Conservation (phyloP, 2,329 filamentous ascomycete genomes). For the Metarhizium sp. region DNA sequence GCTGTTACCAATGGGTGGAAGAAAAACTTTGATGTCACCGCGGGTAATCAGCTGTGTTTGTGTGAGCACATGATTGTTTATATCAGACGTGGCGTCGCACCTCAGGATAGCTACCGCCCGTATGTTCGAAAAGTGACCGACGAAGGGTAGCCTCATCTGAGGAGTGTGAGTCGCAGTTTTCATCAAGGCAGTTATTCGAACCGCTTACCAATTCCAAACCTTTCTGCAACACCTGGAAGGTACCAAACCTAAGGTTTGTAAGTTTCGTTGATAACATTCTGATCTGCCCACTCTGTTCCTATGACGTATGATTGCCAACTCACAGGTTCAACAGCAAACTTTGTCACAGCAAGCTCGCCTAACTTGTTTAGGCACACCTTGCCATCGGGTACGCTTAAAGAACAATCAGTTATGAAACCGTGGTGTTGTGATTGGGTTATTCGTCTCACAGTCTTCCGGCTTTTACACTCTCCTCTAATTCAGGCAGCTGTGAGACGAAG, state of each 20-base stretch:
- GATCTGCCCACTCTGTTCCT: neutral
- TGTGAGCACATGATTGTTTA: neutral
- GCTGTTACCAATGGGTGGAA: slow-evolving; percentile 72
- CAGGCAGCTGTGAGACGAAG: slow-evolving; percentile 51
- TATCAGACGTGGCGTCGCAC: slow-evolving; percentile 19
- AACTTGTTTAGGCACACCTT: slow-evolving; percentile 80
- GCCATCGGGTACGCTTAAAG: slow-evolving; percentile 57
- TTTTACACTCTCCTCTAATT: slow-evolving; percentile 81
- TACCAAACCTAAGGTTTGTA: slow-evolving; percentile 54
- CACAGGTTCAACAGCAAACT: slow-evolving; percentile 92
- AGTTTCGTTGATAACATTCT: neutral
- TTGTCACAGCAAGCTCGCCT: slow-evolving; percentile 88
- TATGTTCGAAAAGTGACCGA: slow-evolving; percentile 86
- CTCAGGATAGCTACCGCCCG: slow-evolving; percentile 91
- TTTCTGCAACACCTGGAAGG: slow-evolving; percentile 75
- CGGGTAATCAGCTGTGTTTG: slow-evolving; percentile 66
- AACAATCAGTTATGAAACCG: neutral
- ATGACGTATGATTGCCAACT: slow-evolving; percentile 22
- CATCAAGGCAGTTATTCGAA: neutral
- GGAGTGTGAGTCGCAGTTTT: neutral
- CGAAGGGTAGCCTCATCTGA: slow-evolving; percentile 77
- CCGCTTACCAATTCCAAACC: slow-evolving; percentile 73
- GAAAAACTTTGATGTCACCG: slow-evolving; percentile 87
- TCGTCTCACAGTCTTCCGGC: slow-evolving; percentile 57
- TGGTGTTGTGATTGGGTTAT: neutral